These are phyloP conservation scores for Komagataella pastoris DNA, from an alignment of 805 yeast genomes.

Conservation along the genomic window DNA sequence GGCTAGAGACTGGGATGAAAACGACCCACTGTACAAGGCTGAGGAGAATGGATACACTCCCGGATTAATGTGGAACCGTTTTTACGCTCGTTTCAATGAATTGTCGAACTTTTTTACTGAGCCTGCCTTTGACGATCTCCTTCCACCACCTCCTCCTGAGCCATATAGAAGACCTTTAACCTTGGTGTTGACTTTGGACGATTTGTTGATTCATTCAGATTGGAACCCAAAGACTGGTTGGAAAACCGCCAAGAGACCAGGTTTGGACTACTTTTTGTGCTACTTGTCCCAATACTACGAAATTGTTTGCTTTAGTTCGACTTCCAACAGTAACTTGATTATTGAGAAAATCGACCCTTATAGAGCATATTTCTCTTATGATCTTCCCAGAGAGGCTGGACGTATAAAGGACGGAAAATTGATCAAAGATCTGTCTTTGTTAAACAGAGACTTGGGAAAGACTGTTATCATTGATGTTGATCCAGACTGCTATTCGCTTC, in stretches of 20 bases:
- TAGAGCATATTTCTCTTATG: slow-evolving; percentile 78
- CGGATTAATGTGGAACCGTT: slow-evolving; percentile 50
- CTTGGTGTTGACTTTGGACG: slow-evolving; percentile 80
- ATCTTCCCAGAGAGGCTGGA: slow-evolving; percentile 84
- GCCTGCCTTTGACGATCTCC: slow-evolving; percentile 84
- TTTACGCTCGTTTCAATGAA: slow-evolving; percentile 57
- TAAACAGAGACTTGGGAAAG: slow-evolving; percentile 85
- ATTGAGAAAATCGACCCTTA: slow-evolving; percentile 88
- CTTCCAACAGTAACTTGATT: slow-evolving; percentile 72
- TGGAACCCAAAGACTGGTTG: slow-evolving; percentile 92
- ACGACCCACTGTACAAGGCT: slow-evolving; percentile 28
- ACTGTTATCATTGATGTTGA: slow-evolving; percentile 71
- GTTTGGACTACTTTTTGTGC: slow-evolving; percentile 90
- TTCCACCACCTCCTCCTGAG: slow-evolving; percentile 86
- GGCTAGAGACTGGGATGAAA: slow-evolving; percentile 77
- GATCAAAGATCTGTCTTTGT: slow-evolving; percentile 76
- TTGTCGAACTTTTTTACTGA: slow-evolving; percentile 78
- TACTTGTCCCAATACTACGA: slow-evolving; percentile 93
- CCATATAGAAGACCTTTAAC: slow-evolving; percentile 90
- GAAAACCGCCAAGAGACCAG: slow-evolving; percentile 99
- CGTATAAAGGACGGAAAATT: slow-evolving; percentile 79
- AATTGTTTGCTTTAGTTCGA: slow-evolving; percentile 80
- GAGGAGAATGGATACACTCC: slow-evolving; percentile 63
- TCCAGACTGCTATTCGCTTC: slow-evolving; percentile 58
- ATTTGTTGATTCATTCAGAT: slow-evolving; percentile 76